phyloP scores from a whole-genome alignment of 345 rosid genomes.

The Eutrema japonicum region DNA sequence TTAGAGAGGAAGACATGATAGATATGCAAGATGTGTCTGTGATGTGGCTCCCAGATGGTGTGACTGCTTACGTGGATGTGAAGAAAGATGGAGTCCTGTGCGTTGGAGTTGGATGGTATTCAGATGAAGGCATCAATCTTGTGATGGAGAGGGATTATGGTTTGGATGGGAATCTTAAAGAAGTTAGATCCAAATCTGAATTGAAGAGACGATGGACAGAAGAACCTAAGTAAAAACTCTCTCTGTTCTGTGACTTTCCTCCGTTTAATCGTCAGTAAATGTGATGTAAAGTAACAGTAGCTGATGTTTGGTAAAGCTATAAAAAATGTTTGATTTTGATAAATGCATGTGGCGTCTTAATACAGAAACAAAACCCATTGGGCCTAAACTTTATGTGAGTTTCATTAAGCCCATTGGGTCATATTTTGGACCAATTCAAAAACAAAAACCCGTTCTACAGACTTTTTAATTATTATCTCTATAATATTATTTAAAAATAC shows the following conservation, averaged over 20 bases:
- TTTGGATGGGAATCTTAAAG: constrained; percentile 75
- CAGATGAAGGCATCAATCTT: constrained; percentile 86
- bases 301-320: constrained; percentile 11
- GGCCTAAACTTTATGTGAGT: constrained; percentile 8
- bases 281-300: constrained; percentile 13
- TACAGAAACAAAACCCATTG: neutral
- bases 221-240: constrained; percentile 25
- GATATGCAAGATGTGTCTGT: constrained; percentile 76
- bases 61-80: constrained; percentile 74
- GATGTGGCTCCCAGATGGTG: constrained; percentile 90
- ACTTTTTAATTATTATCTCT: no score
- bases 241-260: neutral
- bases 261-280: constrained; percentile 28
- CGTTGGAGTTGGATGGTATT: constrained; percentile 90
- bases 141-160: constrained; percentile 94
- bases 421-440: neutral
- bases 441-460: no score
- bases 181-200: constrained; percentile 81
- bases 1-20: constrained; percentile 80
- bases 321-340: neutral
- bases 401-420: constrained; percentile 18
- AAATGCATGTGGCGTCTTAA: neutral
- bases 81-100: constrained; percentile 75
- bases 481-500: no score
- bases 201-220: constrained; percentile 76